A percentile compares a stretch with the other conserved stretches of the same genome.
phyloP scores from a whole-genome alignment of 2,329 filamentous ascomycete species.

The Cryoendolithus antarcticus region DNA sequence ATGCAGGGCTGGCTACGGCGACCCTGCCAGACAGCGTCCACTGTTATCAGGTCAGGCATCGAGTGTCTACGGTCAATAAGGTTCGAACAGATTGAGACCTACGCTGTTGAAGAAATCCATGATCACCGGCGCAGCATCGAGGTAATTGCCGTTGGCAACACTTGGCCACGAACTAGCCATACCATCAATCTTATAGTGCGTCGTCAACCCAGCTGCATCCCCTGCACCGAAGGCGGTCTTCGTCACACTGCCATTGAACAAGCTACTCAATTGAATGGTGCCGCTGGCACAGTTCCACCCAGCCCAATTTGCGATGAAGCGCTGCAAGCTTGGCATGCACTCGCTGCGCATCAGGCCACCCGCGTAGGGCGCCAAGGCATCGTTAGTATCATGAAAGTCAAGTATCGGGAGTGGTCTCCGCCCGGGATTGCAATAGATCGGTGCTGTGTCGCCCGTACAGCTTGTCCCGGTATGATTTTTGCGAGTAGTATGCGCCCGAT shows the following conservation, averaged over 20 bases:
- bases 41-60: too few species aligned
- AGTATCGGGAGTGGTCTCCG: slow-evolving; percentile 26
- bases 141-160: neutral
- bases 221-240: slow-evolving; percentile 14
- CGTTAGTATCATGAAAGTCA: slow-evolving; percentile 29
- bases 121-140: slow-evolving; percentile 4
- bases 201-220: slow-evolving; percentile 20
- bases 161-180: slow-evolving; percentile 23
- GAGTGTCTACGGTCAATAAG: too few species aligned
- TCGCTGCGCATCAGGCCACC: slow-evolving; percentile 19
- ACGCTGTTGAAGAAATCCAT: slow-evolving; percentile 4
- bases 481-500: slow-evolving; percentile 32
- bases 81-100: too few species aligned
- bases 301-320: slow-evolving; percentile 25
- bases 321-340: slow-evolving; percentile 12
- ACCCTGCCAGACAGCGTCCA: too few species aligned
- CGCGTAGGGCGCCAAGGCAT: slow-evolving; percentile 27
- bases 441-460: slow-evolving; percentile 7
- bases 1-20: too few species aligned
- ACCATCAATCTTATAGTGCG: slow-evolving; percentile 25
- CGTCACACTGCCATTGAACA: slow-evolving; percentile 10
- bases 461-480: slow-evolving; percentile 1
- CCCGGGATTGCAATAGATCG: slow-evolving; percentile 9
- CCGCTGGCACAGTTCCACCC: slow-evolving; percentile 17
- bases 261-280: too few species aligned